Percentiles rank a stretch among this genome's conserved stretches.
phyloP scores from a whole-genome alignment of 441 rosid genomes.

The Theobroma grandiflorum region DNA sequence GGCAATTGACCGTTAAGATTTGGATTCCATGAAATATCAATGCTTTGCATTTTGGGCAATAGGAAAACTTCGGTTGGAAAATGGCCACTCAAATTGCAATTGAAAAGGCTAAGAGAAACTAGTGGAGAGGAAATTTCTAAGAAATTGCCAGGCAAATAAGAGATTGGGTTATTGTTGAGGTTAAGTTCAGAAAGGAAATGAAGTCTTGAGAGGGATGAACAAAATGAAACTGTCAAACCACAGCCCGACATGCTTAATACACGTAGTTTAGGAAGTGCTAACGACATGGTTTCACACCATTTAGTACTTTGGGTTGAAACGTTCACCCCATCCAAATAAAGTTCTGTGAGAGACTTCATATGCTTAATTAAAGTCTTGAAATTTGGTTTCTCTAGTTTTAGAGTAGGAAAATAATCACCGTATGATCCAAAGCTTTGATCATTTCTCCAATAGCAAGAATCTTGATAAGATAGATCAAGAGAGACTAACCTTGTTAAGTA shows the following conservation, averaged over 20 bases:
- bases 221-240: conserved; percentile 4
- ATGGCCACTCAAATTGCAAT: conserved; percentile 5
- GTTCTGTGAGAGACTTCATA: neutral
- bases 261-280: neutral
- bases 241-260: neutral
- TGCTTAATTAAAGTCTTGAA: neutral
- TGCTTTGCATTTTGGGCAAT: conserved; percentile 1
- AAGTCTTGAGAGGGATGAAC: neutral
- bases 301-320: neutral
- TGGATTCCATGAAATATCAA: rapidly evolving
- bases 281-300: neutral
- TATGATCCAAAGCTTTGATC: too few species aligned
- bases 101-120: neutral
- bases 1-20: neutral
- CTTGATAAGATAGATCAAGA: neutral
- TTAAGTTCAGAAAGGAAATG: neutral
- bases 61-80: neutral
- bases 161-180: neutral
- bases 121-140: neutral
- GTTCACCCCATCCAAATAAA: neutral
- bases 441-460: neutral
- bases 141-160: conserved; percentile 10
- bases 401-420: neutral
- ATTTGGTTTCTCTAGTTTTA: conserved; percentile 21
- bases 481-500: conserved; percentile 13